phyloP scores from a whole-genome alignment of 2,329 filamentous ascomycete species.

The Penicillium sp. region DNA sequence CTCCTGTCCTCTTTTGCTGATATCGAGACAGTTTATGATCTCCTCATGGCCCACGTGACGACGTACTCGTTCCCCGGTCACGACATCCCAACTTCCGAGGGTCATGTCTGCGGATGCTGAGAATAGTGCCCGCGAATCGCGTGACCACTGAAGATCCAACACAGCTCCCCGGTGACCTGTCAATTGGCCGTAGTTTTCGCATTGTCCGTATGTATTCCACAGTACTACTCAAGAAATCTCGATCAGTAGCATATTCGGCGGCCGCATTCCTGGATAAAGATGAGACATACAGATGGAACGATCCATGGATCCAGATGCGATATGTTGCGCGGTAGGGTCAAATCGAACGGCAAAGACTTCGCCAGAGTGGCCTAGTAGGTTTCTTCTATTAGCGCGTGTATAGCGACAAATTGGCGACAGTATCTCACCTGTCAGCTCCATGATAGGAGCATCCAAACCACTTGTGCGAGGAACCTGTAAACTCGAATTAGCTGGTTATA shows the following conservation, averaged over 20 bases:
- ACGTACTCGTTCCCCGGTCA: constrained; percentile 86
- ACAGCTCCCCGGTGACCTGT: constrained; percentile 88
- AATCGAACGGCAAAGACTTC: constrained; percentile 92
- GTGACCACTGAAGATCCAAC: constrained; percentile 92
- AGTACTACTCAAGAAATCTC: constrained; percentile 59
- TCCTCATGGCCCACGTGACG: constrained; percentile 92
- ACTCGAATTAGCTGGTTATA: constrained; percentile 14
- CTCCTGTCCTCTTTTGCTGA: constrained; percentile 86
- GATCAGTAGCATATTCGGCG: neutral
- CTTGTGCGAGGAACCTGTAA: constrained; percentile 73
- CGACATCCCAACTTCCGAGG: constrained; percentile 90
- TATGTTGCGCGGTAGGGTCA: constrained; percentile 79
- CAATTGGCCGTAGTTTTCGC: constrained; percentile 89
- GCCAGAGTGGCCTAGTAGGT: constrained; percentile 60
- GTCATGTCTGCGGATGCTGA: constrained; percentile 93
- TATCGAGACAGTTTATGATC: constrained; percentile 87
- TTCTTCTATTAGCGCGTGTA: constrained; percentile 9
- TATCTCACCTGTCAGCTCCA: constrained; percentile 81
- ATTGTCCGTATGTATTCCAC: constrained; percentile 89
- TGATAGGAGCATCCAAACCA: constrained; percentile 81
- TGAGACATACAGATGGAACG: constrained; percentile 71
- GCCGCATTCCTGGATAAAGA: neutral
- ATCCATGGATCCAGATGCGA: constrained; percentile 95
- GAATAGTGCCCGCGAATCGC: constrained; percentile 86
- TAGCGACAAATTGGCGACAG: neutral